Evolutionary conservation across 2,329 filamentous ascomycete species (phyloP), one percentile per base, ranked within the genome.

Genomic region (Fusarium zealandicum): DNA sequence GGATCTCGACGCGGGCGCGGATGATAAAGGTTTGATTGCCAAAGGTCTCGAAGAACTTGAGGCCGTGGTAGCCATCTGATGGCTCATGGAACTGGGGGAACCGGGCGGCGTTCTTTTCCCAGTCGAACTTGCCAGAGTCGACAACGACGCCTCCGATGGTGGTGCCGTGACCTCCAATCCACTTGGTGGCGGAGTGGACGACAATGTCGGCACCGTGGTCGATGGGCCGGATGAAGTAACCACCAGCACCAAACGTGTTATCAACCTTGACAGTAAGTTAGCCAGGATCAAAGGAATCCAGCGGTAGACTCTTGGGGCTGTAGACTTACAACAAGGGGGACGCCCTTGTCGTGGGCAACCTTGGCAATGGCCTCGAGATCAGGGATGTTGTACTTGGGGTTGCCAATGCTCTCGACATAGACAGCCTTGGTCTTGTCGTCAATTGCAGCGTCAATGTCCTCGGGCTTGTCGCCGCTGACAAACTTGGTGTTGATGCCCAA

Each of bases 51-150:
- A 87, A 96, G 82, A 97, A 97, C 73, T 92, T 93, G 63, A 96
- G 83, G 28, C 93, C 93, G 76, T 96, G 93, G 80, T 96, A 96
- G 49, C 93, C 92, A 51, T 90, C 89, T 0, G 89, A 87, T 1
- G 90, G 93, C 76, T 98, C 90, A 64, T 90, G 84, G 80, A 99
- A 92, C 74, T 97, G 91, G 2, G 93, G 93, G 82, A 98, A 98
- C 16, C 93, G 88, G 67, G 84, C 84, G 39, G 80, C 89, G 72
- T 96, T 77, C 76, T 89, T 89, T 66, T 90, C 91, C 93, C 93
- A 98, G 80, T 96, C 89, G 72, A 97, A 98, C 73, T 92, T 95
- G 68, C 93, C 93, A 63, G 88, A 85, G 78, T 97, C 93, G 61
- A 97, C 80, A 28, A 97, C 83, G 36, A 96, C 83, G 57, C 93